Percentiles rank a stretch among this genome's conserved stretches.
Conservation (phyloP, 306 rosid species). For the Pterocarpus santalinus region DNA sequence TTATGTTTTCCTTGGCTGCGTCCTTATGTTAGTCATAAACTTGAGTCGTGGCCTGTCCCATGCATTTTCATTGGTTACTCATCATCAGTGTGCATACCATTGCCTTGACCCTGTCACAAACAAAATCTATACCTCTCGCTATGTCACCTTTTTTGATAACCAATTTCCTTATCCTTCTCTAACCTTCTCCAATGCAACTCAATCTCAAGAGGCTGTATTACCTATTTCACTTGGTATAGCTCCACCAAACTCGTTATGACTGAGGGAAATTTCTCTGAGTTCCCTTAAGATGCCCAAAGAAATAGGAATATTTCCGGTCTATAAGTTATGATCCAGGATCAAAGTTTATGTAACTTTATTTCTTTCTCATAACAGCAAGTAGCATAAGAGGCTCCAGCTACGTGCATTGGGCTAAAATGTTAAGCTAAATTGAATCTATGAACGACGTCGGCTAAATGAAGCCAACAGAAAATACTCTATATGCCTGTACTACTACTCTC, state of each 20-base stretch:
- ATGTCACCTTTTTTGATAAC: neutral
- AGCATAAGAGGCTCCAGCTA: no score
- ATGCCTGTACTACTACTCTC: no score
- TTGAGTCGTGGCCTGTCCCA: neutral
- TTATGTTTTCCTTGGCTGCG: neutral
- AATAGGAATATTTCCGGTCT: slow-evolving; percentile 63
- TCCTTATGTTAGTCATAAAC: neutral
- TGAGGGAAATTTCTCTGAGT: slow-evolving; percentile 58
- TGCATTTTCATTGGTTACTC: neutral
- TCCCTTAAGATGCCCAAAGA: slow-evolving; percentile 59
- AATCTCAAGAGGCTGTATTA: no score
- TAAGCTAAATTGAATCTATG: no score
- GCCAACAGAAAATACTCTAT: no score
- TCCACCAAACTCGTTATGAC: slow-evolving; percentile 59
- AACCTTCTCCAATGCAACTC: no score
- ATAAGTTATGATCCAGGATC: slow-evolving; percentile 59
- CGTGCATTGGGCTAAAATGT: no score
- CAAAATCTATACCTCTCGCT: neutral
- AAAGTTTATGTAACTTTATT: slow-evolving; percentile 25
- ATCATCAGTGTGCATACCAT: neutral
- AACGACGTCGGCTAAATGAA: no score
- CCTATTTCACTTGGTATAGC: slow-evolving; percentile 58
- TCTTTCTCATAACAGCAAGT: no score
- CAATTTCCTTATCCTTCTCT: neutral
- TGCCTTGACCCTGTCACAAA: neutral